Base-by-base conservation (phyloP, 345 rosid species). In the Gossypium bickii region DNA sequence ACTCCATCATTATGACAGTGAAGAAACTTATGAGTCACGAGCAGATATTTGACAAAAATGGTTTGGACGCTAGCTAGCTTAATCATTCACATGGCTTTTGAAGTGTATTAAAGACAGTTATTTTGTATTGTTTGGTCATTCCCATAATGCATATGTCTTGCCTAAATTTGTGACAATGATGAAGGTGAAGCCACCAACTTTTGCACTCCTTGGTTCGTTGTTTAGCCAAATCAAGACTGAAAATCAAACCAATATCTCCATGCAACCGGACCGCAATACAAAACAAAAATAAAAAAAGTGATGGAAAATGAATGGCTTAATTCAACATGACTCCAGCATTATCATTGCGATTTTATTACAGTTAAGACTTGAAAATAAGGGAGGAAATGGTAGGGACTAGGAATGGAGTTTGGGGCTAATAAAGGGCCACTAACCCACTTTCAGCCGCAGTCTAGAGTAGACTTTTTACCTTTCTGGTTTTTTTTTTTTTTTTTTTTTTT, bases 321-420 rank as follows among this genome's bases (percentile, higher is more conserved):
- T 10, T 10, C 41, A n/a, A 5, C 34, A 22, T 58, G 51, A 47
- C 75, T 73, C 85, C 58, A 81, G 77, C 87, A 82, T 67, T 78
- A 84, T 86, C 80, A 85, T 84, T 77, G 71, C 55, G 66, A 71
- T 73, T 80, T 78, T 81, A 68, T 84, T 70, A 66, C 76, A 60
- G 80, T 76, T 67, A 44, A 77, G 61, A 74, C 56, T 72, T 73
- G 17, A 60, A 74, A 55, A 57, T 34, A 78, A 52, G 45, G 60
- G 27, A 43, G 69, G 25, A 12, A 70, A 80, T 51, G 79, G 84
- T 82, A 72, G 86, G 84, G 85, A 81, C 86, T 56, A 73, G 72
- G 77, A 83, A 81, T 81, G 79, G 81, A 82, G 84, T 79, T 71
- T 15, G 51, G 51, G 51, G 38, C 38, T 34, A 34, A 34, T 34